phyloP scores from a whole-genome alignment of 495 filamentous ascomycete genomes.

The Parachaetomium inaequale region DNA sequence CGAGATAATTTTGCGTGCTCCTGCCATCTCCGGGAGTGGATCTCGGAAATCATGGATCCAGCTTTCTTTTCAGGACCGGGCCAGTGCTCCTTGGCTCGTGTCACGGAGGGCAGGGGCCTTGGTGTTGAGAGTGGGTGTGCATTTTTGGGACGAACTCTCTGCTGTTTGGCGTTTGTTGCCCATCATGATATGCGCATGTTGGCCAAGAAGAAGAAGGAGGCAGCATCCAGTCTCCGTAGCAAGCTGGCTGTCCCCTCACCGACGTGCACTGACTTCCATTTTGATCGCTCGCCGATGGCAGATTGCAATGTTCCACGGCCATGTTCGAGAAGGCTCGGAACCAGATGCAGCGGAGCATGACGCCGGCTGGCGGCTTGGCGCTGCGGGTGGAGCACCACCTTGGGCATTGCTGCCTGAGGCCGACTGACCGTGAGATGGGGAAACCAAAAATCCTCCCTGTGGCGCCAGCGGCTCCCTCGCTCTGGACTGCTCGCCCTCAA shows the following conservation, averaged over 20 bases:
- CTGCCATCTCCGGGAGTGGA: slow-evolving; percentile 21
- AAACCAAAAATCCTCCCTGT: background rate
- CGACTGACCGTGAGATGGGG: background rate
- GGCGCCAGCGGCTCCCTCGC: background rate
- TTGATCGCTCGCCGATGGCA: background rate
- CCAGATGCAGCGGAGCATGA: background rate
- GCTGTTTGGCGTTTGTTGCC: background rate
- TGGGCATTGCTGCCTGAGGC: slow-evolving; percentile 2
- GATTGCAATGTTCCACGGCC: slow-evolving; percentile 6
- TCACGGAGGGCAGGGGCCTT: background rate
- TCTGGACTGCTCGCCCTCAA: background rate
- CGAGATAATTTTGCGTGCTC: slow-evolving; percentile 2
- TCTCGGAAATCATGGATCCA: slow-evolving; percentile 9
- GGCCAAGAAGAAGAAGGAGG: no score
- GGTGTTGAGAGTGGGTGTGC: background rate
- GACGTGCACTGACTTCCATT: no score
- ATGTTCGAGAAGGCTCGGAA: slow-evolving; percentile 7
- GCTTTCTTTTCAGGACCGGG: slow-evolving; percentile 8
- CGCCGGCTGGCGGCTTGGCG: slow-evolving; percentile 7
- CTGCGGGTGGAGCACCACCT: background rate
- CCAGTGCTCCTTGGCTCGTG: slow-evolving; percentile 10
- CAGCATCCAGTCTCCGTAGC: no score
- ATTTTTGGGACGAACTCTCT: background rate
- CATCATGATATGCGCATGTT: no score
- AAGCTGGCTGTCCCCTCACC: no score